Conservation (phyloP, 352 stramenopile species). For the Aphanomyces cochlioides region DNA sequence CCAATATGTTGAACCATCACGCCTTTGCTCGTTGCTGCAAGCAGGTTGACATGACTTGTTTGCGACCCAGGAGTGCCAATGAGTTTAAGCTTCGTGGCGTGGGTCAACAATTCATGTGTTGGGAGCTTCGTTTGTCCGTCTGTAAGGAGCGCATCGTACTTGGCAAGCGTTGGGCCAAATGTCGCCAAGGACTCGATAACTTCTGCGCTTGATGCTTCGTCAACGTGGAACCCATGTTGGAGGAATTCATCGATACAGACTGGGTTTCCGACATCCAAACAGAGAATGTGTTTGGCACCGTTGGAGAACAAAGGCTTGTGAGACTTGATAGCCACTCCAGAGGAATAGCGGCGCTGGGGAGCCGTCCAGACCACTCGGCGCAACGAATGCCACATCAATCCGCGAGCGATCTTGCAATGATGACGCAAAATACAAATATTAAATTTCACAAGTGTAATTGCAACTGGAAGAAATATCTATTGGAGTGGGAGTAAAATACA, state of each 20-base stretch:
- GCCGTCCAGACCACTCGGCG: neutral
- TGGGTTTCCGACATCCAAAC: neutral
- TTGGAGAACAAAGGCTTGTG: slow-evolving; percentile 11
- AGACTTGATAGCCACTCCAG: neutral
- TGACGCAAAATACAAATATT: too few species aligned
- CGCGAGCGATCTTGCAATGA: too few species aligned
- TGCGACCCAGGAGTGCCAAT: slow-evolving; percentile 10
- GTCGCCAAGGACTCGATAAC: slow-evolving; percentile 9
- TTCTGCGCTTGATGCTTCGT: slow-evolving; percentile 8
- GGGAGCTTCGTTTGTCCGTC: slow-evolving; percentile 11
- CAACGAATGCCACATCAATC: neutral
- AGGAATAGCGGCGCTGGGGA: neutral
- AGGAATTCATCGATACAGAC: slow-evolving; percentile 25
- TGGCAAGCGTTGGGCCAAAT: neutral
- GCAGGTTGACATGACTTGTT: slow-evolving; percentile 64
- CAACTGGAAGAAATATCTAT: too few species aligned
- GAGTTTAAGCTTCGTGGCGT: slow-evolving; percentile 11
- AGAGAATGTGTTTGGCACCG: slow-evolving; percentile 12
- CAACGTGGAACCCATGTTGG: slow-evolving; percentile 15
- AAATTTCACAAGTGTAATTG: too few species aligned
- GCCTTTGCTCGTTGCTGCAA: slow-evolving; percentile 69
- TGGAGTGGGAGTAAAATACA: too few species aligned
- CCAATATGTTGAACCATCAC: slow-evolving; percentile 75
- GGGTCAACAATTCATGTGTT: slow-evolving; percentile 3
- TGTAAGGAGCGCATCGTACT: slow-evolving; percentile 21